Conservation (phyloP, 2,329 filamentous ascomycete genomes). For the Dothidotthia symphoricarpi region DNA sequence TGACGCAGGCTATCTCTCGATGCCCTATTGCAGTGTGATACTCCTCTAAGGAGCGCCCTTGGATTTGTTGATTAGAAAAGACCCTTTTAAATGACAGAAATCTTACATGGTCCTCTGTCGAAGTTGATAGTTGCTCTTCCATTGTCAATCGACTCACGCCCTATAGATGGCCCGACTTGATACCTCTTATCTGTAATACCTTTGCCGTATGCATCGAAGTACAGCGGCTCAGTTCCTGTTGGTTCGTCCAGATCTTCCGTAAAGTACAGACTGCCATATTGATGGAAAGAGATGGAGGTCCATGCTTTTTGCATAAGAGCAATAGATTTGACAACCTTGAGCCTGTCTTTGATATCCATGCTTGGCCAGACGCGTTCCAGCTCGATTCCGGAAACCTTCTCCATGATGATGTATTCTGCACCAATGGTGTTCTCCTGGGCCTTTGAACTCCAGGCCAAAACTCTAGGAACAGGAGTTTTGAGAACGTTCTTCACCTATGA, state of each 20-base stretch:
- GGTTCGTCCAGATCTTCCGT: constrained; percentile 26
- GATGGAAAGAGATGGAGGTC: constrained; percentile 31
- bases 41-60: constrained; percentile 33
- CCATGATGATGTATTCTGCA: constrained; percentile 39
- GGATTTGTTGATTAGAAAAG: constrained; percentile 10
- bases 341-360: constrained; percentile 24
- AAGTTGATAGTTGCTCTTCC: constrained; percentile 30
- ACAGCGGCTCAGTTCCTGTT: constrained; percentile 10
- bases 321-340: constrained; percentile 29
- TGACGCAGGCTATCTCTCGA: constrained; percentile 35
- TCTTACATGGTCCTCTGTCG: constrained; percentile 42
- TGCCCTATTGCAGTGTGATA: constrained; percentile 37
- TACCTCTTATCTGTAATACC: constrained; percentile 28
- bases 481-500: constrained; percentile 30
- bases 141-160: constrained; percentile 33
- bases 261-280: constrained; percentile 32
- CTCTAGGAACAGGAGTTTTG: constrained; percentile 32
- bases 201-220: constrained; percentile 17
- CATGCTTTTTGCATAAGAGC: constrained; percentile 32
- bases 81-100: constrained; percentile 4
- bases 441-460: constrained; percentile 36
- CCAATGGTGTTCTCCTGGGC: constrained; percentile 26
- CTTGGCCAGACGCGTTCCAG: constrained; percentile 31
- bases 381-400: constrained; percentile 29
- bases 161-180: constrained; percentile 40